Conservation (phyloP, 345 rosid species). For the Ailanthus altissimus region DNA sequence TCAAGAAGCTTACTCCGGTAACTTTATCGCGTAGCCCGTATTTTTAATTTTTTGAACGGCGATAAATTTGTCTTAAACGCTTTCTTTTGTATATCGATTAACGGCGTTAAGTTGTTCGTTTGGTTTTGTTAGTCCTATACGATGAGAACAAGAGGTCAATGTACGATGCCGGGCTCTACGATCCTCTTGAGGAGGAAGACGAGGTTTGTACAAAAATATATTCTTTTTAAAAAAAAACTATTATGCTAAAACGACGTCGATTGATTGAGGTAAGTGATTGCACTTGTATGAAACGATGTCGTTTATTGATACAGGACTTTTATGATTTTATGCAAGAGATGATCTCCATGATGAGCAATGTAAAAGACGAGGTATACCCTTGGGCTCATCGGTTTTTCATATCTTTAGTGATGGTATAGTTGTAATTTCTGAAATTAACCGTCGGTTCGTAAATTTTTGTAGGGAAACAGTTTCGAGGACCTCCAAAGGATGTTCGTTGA, state of each 20-base stretch:
- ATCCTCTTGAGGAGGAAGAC: slow-evolving; percentile 70
- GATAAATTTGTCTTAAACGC: too few species aligned
- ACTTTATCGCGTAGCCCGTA: background rate
- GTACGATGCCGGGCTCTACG: slow-evolving; percentile 84
- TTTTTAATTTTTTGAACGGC: too few species aligned
- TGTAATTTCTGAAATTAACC: background rate
- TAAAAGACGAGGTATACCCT: slow-evolving; percentile 64
- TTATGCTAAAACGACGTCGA: background rate
- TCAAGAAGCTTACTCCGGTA: slow-evolving; percentile 94
- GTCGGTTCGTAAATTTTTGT: background rate
- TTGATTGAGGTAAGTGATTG: background rate
- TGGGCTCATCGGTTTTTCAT: background rate
- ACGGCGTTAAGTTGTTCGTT: slow-evolving; percentile 19
- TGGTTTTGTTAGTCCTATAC: slow-evolving; percentile 51
- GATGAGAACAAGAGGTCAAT: slow-evolving; percentile 65
- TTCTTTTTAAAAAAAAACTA: background rate
- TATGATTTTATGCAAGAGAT: slow-evolving; percentile 90
- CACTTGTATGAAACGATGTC: background rate
- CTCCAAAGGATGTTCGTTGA: slow-evolving; percentile 86
- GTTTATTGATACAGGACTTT: slow-evolving; percentile 51
- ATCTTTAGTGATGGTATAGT: background rate
- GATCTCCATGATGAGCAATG: slow-evolving; percentile 86
- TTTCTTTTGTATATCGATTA: background rate
- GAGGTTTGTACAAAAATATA: slow-evolving; percentile 47
- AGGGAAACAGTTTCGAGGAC: slow-evolving; percentile 89